Percentiles rank a stretch among this genome's conserved stretches.
Evolutionary conservation across 2,329 filamentous ascomycete species (phyloP).

Genomic region (Leptographium lundbergii): DNA sequence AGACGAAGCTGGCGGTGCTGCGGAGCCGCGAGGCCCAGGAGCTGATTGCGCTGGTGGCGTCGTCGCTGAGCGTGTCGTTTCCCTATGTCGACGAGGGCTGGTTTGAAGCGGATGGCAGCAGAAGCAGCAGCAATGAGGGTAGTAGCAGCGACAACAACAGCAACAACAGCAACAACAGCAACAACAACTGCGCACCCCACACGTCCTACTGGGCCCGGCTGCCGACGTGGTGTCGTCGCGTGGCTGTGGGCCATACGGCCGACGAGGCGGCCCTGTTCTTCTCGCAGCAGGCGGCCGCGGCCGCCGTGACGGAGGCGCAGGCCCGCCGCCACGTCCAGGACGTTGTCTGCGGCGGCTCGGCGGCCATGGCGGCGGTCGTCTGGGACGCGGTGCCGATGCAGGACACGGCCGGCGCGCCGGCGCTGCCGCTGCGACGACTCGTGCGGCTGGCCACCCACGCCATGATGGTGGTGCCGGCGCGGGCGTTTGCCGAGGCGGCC

Average conservation of each 20-base stretch:
- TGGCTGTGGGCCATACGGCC: neutral
- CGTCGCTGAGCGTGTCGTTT: neutral
- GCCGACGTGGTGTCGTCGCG: conserved; percentile 2
- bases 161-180: no score
- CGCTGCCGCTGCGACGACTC: neutral
- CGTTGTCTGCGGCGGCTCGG: neutral
- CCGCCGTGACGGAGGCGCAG: neutral
- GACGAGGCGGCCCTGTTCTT: conserved; percentile 5
- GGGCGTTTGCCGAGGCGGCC: neutral
- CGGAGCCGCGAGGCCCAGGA: neutral
- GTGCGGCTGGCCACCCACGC: neutral
- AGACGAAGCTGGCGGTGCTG: conserved; percentile 1
- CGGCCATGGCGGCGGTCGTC: neutral
- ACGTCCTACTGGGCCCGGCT: neutral
- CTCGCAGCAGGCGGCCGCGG: neutral
- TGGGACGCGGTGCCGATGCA: neutral
- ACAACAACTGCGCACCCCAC: neutral
- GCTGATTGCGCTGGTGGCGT: neutral
- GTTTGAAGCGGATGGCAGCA: no score
- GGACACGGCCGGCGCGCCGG: neutral
- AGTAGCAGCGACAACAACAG: no score
- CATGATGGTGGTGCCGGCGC: neutral
- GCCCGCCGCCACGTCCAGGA: neutral
- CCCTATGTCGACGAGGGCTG: neutral
- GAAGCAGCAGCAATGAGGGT: no score